These are phyloP conservation scores for Magnolia kwangsiensis DNA, from an alignment of 164 flowering plant genomes.

Conservation along the genomic window DNA sequence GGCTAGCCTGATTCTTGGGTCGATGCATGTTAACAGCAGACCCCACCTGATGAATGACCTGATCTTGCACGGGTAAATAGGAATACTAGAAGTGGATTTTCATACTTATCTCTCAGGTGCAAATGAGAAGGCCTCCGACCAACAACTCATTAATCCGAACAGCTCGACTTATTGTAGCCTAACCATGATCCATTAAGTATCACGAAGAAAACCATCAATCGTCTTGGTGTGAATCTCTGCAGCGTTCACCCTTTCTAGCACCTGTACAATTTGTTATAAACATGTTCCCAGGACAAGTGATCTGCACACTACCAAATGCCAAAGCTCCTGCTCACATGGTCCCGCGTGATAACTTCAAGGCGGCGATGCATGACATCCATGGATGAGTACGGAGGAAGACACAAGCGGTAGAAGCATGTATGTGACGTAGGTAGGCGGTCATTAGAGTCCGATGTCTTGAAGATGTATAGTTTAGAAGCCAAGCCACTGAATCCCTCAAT, in stretches of 20 bases:
- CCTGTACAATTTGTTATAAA: not conserved
- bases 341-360: constrained; percentile 25
- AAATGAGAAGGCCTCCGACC: not conserved
- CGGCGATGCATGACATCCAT: constrained; percentile 18
- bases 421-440: constrained; percentile 51
- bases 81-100: not conserved
- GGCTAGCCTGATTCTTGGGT: not conserved
- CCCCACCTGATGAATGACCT: not conserved
- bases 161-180: not conserved
- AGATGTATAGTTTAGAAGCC: constrained; percentile 57
- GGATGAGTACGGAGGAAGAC: constrained; percentile 29
- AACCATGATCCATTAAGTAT: not conserved
- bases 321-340: constrained; percentile 30
- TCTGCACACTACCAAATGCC: constrained; percentile 21
- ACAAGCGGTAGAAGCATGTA: constrained; percentile 33
- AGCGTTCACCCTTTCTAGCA: not conserved
- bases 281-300: not conserved
- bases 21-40: not conserved
- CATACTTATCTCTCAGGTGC: not conserved
- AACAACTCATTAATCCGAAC: not conserved
- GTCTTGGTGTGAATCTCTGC: not conserved
- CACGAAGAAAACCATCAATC: not conserved
- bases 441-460: constrained; percentile 37
- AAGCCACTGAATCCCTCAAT: constrained; percentile 79
- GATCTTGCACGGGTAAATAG: not conserved